A percentile compares a stretch with the other conserved stretches of the same genome.
These are phyloP conservation scores for Gossypium longicalyx DNA, from an alignment of 345 rosid species.

Conservation along the genomic window DNA sequence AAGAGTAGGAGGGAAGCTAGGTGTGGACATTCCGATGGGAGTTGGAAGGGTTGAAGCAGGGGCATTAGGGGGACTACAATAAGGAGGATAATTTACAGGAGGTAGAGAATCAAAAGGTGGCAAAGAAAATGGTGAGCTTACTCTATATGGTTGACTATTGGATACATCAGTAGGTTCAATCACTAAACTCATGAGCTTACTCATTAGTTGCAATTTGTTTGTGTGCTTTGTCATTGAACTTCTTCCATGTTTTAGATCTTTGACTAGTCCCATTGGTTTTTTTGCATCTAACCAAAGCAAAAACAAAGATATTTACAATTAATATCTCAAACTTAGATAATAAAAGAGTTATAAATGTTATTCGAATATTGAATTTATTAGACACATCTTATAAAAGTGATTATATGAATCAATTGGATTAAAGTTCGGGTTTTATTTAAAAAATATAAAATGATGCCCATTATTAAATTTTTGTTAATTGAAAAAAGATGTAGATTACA, in stretches of 20 bases:
- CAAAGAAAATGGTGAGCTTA: constrained; percentile 52
- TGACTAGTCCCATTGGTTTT: constrained; percentile 16
- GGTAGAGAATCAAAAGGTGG: constrained; percentile 56
- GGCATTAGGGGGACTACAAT: constrained; percentile 53
- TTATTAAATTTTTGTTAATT: neutral
- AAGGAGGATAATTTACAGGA: constrained; percentile 52
- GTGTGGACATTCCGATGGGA: constrained; percentile 20
- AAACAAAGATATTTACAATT: neutral
- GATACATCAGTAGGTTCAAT: constrained; percentile 39
- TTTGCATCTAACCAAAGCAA: constrained; percentile 33
- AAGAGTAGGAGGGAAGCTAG: constrained; percentile 16
- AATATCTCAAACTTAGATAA: no score
- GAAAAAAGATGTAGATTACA: neutral
- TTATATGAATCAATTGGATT: neutral
- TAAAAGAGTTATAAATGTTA: no score
- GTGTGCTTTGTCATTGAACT: constrained; percentile 20
- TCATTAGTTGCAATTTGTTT: constrained; percentile 29
- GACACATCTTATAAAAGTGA: neutral
- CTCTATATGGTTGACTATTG: constrained; percentile 44
- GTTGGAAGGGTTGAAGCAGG: constrained; percentile 29
- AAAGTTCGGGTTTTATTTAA: neutral
- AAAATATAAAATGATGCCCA: neutral
- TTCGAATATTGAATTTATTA: no score
- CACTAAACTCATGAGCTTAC: constrained; percentile 41
- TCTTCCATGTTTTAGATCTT: constrained; percentile 18